Evolutionary conservation across 305 asterid genomes (phyloP).

Genomic region (Fraxinus platypoda): DNA sequence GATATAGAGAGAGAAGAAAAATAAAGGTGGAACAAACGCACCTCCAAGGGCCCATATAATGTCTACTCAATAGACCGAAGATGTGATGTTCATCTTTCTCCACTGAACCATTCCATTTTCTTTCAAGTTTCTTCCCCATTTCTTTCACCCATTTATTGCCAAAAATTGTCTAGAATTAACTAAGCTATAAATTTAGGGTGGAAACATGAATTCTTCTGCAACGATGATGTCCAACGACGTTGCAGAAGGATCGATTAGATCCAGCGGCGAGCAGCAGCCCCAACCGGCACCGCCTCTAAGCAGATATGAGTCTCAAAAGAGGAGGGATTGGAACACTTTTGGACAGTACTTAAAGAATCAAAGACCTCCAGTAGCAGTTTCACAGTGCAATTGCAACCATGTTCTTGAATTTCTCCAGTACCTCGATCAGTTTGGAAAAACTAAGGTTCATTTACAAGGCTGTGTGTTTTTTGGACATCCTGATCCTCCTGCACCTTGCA

Average conservation of each 20-base stretch:
- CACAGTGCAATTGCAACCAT: constrained; percentile 70
- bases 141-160: constrained; percentile 25
- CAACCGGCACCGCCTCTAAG: constrained; percentile 45
- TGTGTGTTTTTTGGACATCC: constrained; percentile 85
- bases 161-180: not conserved
- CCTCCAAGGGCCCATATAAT: constrained; percentile 47
- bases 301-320: constrained; percentile 80
- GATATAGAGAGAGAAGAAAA: constrained; percentile 23
- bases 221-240: constrained; percentile 33
- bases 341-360: constrained; percentile 78
- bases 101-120: constrained; percentile 33
- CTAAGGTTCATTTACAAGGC: constrained; percentile 78
- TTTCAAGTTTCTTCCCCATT: constrained; percentile 21
- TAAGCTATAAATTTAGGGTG: not conserved
- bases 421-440: constrained; percentile 78
- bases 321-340: constrained; percentile 88
- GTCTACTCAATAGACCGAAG: constrained; percentile 62
- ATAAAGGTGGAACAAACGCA: constrained; percentile 45
- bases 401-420: constrained; percentile 75
- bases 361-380: constrained; percentile 60
- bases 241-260: constrained; percentile 41
- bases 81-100: constrained; percentile 51
- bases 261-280: constrained; percentile 26
- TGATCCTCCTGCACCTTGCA: constrained; percentile 86
- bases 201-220: constrained; percentile 37